These are phyloP conservation scores for Gamsiella multidivaricata DNA, from an alignment of 192 early-diverging fungal species.

Conservation along the genomic window DNA sequence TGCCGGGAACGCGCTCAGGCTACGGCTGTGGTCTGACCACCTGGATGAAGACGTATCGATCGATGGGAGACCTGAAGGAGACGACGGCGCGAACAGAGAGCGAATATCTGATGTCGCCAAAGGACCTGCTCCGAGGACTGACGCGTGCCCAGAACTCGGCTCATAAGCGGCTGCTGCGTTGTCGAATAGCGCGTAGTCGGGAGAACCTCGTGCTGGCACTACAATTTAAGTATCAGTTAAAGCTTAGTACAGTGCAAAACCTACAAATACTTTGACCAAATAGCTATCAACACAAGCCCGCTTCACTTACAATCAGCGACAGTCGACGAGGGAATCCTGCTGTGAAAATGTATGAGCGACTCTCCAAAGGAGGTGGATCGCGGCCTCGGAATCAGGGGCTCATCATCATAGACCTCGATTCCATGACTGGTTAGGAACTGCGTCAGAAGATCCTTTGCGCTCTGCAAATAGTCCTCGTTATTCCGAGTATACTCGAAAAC, in stretches of 20 bases:
- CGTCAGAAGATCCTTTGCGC: slow-evolving; percentile 42
- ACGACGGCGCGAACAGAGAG: slow-evolving; percentile 9
- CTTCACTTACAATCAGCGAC: slow-evolving; percentile 3
- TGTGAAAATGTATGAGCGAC: slow-evolving; percentile 70
- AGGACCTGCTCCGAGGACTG: neutral
- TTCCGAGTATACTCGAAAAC: slow-evolving; percentile 52
- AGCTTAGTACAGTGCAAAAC: too few relatives aligned
- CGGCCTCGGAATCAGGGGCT: slow-evolving; percentile 45
- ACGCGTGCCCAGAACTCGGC: neutral
- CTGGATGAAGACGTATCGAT: slow-evolving; percentile 24
- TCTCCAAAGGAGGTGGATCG: slow-evolving; percentile 61
- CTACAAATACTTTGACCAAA: too few relatives aligned
- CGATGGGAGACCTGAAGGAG: slow-evolving; percentile 9
- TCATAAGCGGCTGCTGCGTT: slow-evolving; percentile 7
- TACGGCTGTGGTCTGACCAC: slow-evolving; percentile 40
- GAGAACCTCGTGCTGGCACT: slow-evolving; percentile 1
- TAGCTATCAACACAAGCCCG: too few relatives aligned
- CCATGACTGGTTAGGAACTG: slow-evolving; percentile 30
- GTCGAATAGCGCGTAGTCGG: slow-evolving; percentile 40
- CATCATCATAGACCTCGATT: slow-evolving; percentile 44
- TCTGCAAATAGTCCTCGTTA: slow-evolving; percentile 43
- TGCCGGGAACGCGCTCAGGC: slow-evolving; percentile 10
- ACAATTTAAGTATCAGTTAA: too few relatives aligned
- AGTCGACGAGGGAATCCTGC: slow-evolving; percentile 62
- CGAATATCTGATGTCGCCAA: slow-evolving; percentile 24